Evolutionary conservation across 176 grass and related monocot genomes (phyloP), one percentile per base, ranked within the genome.

Genomic region (Alloteropsis semialata): DNA sequence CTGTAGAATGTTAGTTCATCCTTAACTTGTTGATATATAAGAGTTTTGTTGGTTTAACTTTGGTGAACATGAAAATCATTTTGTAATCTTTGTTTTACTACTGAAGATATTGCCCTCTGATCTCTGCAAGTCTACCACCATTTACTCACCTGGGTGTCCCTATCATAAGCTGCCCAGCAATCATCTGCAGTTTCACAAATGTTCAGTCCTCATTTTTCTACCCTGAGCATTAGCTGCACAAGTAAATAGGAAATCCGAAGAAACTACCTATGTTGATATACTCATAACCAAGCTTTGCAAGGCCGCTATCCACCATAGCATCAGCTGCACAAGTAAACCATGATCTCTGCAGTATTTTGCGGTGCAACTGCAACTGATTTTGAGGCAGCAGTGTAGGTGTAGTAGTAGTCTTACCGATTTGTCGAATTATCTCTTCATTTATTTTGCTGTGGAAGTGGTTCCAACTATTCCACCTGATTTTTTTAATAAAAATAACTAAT

Each of bases 391-490:
- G 39, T 16, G 16, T 16, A 49, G 38, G 17, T 65, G 41, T 18
- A 25, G 19, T 18, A 25, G 19, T 53, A 12, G 14, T 0, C 28
- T 72, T 69, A 87, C 89, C 69, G 11, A 34, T 84, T 60, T 87
- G 34, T 73, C 51, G 42, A 72, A 90, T 80, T 19, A 80, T 72
- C 14, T 54, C 69, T 53, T 83, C 60, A 3, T 80, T 84, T 60
- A 87, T 87, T n/a, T 54, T 43, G 68, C 89, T 84, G 24, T 24
- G 42, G 22, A 91, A 91, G 57, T 83, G 48, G 50, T 86, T 90
- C 79, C 84, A 90, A 58, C 88, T 90, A 53, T 86, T 90, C 88
- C 88, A 86, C 28, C 88, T 90, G 84, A 36, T 39, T 69, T 33
- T 5, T 25, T 16, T 12, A 25, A 44, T 13, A 41, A 8, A 12